Base-by-base conservation (phyloP, 371 early-diverging fungal genomes). In the Apophysomyces ossiformis region DNA sequence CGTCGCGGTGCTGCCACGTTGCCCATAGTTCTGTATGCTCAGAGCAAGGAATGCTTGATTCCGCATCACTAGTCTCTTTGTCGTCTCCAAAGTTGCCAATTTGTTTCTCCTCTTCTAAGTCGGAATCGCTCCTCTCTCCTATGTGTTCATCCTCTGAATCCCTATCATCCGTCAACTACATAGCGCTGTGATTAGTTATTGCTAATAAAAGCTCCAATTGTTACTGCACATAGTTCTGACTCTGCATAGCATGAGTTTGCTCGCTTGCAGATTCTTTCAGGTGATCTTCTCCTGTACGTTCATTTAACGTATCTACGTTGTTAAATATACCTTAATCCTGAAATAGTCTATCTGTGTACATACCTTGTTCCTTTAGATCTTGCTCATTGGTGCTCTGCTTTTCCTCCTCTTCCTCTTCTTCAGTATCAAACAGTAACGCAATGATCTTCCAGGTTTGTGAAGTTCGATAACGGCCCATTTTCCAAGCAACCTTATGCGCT, bases 361-460 rank as follows among this genome's bases (percentile, higher is more conserved):
- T 50, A 50, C 54, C 54, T 6, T 60, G 61, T 2, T 44, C 44
- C 37, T 37, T 46, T 15, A 58, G 32, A 4, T 60, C 16, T 9
- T 61, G 56, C n/a, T 71, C 61, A 12, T 58, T 60, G 13, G 9
- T 12, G n/a, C 38, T 38, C 15, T 47, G 58, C 4, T 69, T 37
- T 8, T 73, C 70, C 0, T 67, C 57, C 39, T 78, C 67, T 7
- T 68, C 62, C 58, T 69, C 66, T 58, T 78, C 74, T 7, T 70
- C 39, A 4, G 63, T 76, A 16, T 74, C 84, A 70, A 82, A 92
- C 39, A 93, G 73, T 39, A 91, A 71, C 43, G 86, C 85, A n/a
- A 93, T 61, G 15, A 93, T 84, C 44, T 82, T 87, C 95, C 95
- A 95, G 8, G 93, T 90, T 69, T 93, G 93, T 9, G 92, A 86